Conservation (phyloP, 208 protist species). For the Zelonia costaricensis region DNA sequence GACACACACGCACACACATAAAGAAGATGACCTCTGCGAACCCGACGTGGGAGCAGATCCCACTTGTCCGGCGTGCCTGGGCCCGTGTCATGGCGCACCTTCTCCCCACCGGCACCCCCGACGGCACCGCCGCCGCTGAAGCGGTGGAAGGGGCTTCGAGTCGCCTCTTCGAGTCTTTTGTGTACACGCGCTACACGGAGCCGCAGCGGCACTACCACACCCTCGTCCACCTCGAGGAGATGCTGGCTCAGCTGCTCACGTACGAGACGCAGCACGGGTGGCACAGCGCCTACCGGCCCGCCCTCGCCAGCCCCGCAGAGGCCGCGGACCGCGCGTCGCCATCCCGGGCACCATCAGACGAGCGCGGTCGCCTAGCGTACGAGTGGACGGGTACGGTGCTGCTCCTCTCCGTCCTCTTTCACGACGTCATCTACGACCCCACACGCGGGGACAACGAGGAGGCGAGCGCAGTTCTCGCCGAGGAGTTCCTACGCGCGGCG, state of each 20-base stretch:
- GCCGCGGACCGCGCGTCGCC: not conserved
- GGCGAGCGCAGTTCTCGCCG: constrained; percentile 44
- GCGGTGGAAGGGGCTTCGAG: too few species aligned
- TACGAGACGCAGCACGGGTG: constrained; percentile 25
- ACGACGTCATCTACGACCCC: constrained; percentile 81
- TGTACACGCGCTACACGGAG: constrained; percentile 53
- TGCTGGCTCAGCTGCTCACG: constrained; percentile 32
- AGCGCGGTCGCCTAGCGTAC: not conserved
- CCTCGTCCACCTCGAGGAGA: constrained; percentile 58
- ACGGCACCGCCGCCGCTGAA: too few species aligned
- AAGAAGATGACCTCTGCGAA: not conserved
- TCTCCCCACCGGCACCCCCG: too few species aligned
- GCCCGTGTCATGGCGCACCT: constrained; percentile 25
- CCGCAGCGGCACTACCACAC: constrained; percentile 78
- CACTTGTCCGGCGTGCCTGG: constrained; percentile 30
- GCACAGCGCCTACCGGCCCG: constrained; percentile 16
- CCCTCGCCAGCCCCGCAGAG: not conserved
- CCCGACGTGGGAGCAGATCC: not conserved
- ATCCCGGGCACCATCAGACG: not conserved
- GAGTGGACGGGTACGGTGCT: constrained; percentile 37
- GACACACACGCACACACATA: not conserved
- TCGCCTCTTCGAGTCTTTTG: too few species aligned
- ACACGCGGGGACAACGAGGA: constrained; percentile 66
- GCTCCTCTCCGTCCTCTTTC: constrained; percentile 74
- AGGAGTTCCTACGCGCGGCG: constrained; percentile 32